Percentiles rank a stretch among this genome's conserved stretches.
Conservation (phyloP, 495 filamentous ascomycete genomes). For the Aspergillus kassunensis region DNA sequence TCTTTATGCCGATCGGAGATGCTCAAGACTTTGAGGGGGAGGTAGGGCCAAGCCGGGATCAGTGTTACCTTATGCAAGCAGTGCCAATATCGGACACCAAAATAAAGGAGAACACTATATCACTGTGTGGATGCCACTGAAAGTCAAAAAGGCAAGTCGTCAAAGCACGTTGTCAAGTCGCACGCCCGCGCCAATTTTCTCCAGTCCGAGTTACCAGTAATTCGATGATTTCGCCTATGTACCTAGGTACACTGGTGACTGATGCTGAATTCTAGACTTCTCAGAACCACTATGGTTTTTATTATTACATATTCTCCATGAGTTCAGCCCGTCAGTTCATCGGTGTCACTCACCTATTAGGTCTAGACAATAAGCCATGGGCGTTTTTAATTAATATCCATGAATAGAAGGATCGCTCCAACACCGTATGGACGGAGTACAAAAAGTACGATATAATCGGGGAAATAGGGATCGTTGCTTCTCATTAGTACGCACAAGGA, state of each 20-base stretch:
- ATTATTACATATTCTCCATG: neutral
- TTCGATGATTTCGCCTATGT: too few relatives aligned
- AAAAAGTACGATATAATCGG: too few relatives aligned
- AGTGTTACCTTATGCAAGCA: slow-evolving; percentile 5
- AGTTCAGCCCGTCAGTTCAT: slow-evolving; percentile 15
- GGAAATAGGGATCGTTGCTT: too few relatives aligned
- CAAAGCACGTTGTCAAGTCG: too few relatives aligned
- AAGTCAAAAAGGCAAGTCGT: neutral
- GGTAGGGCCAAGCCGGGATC: neutral
- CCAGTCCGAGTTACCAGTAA: too few relatives aligned
- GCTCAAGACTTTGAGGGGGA: neutral
- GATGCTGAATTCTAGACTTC: neutral
- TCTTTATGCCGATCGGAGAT: slow-evolving; percentile 12
- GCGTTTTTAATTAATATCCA: neutral
- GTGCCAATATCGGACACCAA: neutral
- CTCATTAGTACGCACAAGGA: neutral
- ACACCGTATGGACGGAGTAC: too few relatives aligned
- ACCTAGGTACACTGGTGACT: too few relatives aligned
- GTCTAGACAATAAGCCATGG: neutral
- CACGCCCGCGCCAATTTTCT: too few relatives aligned
- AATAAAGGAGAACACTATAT: neutral
- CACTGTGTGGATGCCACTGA: too few relatives aligned
- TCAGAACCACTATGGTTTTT: neutral
- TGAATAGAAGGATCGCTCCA: too few relatives aligned
- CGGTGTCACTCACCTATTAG: slow-evolving; percentile 14